Evolutionary conservation across 768 basidiomycete genomes (phyloP).

Genomic region (Suillus clintonianus): DNA sequence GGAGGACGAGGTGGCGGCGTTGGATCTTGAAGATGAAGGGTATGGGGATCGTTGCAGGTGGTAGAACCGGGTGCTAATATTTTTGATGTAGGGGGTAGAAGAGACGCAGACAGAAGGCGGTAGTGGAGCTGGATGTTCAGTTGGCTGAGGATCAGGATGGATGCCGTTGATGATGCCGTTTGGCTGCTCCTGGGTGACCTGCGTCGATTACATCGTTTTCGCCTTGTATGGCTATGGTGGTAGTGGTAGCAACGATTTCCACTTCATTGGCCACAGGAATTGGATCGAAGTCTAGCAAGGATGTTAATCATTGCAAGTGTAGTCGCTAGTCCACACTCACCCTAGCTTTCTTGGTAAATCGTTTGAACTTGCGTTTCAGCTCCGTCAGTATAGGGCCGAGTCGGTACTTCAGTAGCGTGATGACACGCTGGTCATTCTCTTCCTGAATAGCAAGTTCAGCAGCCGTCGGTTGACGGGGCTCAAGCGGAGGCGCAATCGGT

Average conservation of each 20-base stretch:
- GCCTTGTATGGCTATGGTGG: slow-evolving; percentile 39
- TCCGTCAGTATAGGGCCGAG: slow-evolving; percentile 88
- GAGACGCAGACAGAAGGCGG: too few relatives aligned
- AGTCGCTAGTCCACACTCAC: slow-evolving; percentile 44
- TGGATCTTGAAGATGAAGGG: too few relatives aligned
- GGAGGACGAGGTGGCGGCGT: too few relatives aligned
- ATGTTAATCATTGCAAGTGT: slow-evolving; percentile 10
- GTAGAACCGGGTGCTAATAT: too few relatives aligned
- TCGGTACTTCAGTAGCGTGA: slow-evolving; percentile 85
- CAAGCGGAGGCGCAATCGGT: slow-evolving; percentile 86
- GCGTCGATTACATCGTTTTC: slow-evolving; percentile 46
- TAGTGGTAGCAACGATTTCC: slow-evolving; percentile 38
- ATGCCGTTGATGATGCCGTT: slow-evolving; percentile 45
- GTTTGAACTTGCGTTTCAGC: slow-evolving; percentile 89
- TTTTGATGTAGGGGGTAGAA: too few relatives aligned
- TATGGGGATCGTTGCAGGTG: too few relatives aligned
- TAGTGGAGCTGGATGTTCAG: slow-evolving; percentile 27
- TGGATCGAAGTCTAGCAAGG: slow-evolving; percentile 51
- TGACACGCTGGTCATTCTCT: slow-evolving; percentile 75
- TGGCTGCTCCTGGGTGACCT: slow-evolving; percentile 28
- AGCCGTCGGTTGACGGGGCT: slow-evolving; percentile 78
- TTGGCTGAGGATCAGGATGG: slow-evolving; percentile 15
- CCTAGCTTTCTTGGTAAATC: slow-evolving; percentile 78
- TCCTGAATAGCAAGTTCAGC: slow-evolving; percentile 82
- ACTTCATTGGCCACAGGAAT: slow-evolving; percentile 27